A percentile compares a stretch with the other conserved stretches of the same genome.
Evolutionary conservation across 176 grass and related monocot genomes (phyloP).

Genomic region (Dactylis glomerata): DNA sequence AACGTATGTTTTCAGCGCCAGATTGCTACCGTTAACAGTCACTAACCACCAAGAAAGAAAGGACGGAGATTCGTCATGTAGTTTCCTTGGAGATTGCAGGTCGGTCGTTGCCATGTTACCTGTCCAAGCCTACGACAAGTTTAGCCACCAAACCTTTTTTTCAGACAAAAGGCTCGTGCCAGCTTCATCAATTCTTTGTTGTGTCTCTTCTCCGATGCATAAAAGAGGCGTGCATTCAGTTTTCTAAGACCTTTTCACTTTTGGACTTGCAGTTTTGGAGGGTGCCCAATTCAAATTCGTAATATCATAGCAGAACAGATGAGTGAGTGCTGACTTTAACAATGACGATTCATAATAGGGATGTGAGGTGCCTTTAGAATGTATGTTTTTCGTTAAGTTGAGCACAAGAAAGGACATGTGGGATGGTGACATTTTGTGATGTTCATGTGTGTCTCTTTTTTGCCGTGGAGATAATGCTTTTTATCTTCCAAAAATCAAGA

Average conservation of each 20-base stretch:
- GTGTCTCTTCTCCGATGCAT: neutral
- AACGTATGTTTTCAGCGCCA: neutral
- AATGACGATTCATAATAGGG: too few species aligned
- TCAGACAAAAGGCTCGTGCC: neutral
- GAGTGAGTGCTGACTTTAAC: neutral
- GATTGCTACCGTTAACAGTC: neutral
- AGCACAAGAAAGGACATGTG: too few species aligned
- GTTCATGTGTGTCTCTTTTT: too few species aligned
- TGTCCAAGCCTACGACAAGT: neutral
- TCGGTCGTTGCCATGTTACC: slow-evolving; percentile 21
- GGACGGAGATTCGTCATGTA: neutral
- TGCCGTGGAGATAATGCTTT: too few species aligned
- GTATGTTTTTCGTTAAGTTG: too few species aligned
- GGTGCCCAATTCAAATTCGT: slow-evolving; percentile 7
- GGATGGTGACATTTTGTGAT: too few species aligned
- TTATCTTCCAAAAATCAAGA: too few species aligned
- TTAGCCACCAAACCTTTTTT: neutral
- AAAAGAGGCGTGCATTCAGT: neutral
- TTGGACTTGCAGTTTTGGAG: neutral
- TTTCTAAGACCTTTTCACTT: neutral
- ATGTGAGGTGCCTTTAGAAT: too few species aligned
- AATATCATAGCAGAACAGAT: neutral
- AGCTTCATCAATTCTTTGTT: neutral
- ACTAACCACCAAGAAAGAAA: neutral
- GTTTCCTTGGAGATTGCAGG: slow-evolving; percentile 4